Base-by-base conservation (phyloP, 2,329 filamentous ascomycete genomes). In the Talaromyces sp. region DNA sequence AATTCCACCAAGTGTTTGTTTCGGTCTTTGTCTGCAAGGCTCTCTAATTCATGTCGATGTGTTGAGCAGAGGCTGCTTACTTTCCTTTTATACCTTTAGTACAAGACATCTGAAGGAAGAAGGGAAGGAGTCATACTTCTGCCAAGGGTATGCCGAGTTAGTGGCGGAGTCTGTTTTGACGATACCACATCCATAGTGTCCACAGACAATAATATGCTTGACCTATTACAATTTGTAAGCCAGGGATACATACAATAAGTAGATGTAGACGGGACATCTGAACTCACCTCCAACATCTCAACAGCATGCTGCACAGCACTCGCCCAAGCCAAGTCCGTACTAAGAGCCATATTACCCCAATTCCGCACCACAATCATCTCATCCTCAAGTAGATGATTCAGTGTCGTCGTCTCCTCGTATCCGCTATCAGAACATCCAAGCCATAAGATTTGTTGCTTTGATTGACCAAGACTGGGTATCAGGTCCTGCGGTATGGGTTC, bases 361-460 rank as follows among this genome's bases (percentile, higher is more conserved):
- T 65, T 65, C 24, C 63, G 47, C 22, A 61, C 57, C 33, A 61
- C 63, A 22, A 65, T 47, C 57, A 65, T 65, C 47, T 65, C 63
- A 16, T 65, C 56, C 7, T 57, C 57, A 6, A 47, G 39, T 24
- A 65, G 63, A 47, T 65, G 11, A 22, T 37, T 35, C 11, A 65
- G 19, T n/a, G 49, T 65, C 13, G 57, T 65, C n/a, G 63, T 65
- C 52, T 65, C 63, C 7, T 61, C 63, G 54, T 65, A 65, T 31
- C 58, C 58, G 31, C 63, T 65, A 61, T 65, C 63, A 7, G 45
- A 65, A 5, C 63, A 65, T 14, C 63, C 63, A 3, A 65, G 57
- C 63, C 63, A 65, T 22, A 65, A 37, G n/a, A 65, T 39, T 16
- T 65, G 63, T 47, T 47, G 63, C 35, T 65, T 56, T 43, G 63